Evolutionary conservation across 2,329 filamentous ascomycete species (phyloP), one percentile per base, ranked within the genome.

Genomic region (Didymella lethalis): DNA sequence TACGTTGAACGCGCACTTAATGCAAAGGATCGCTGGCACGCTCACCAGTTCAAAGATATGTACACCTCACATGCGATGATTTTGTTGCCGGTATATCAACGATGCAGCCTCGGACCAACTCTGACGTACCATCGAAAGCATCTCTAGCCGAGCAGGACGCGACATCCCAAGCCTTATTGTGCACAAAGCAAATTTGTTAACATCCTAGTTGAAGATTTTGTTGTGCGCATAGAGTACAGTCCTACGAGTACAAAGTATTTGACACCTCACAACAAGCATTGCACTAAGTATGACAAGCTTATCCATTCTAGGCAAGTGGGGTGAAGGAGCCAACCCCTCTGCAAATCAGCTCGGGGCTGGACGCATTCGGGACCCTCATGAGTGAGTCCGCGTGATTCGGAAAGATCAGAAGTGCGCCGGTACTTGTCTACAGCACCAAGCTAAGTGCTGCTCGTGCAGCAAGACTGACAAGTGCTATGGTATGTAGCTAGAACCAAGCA

Each of bases 401-500:
- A 16, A 2, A 32, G 7, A 2, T 14, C 10, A 11, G 5, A 25
- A 25, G 20, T 41, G 38, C 20, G 38, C 20, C 3, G 38, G 5
- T 16, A 16, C 11, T 4, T 32, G 29, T 31, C 38, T 12, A 41
- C 11, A 41, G 38, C 20, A 4, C 14, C 20, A 11, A 18, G 18
- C 12, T 32, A 25, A 7, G 31, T n/a, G 23, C 43, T 23, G 18
- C 12, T 44, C 10, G n/a, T 12, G 28, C 18, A 16, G n/a, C 3
- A 23, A 16, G 8, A 26, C 6, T 16, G 16, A 11, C 28, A 29
- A 36, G 18, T 11, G 18, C 29, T 26, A 38, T 31, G 25, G 53
- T 50, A 18, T 18, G 18, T 18, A n/a, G 25, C 46, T 50, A n/a
- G 23, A 34, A 47, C 8, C 25, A 57, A 57, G 54, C 54, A 57